Evolutionary conservation across 192 early-diverging fungal genomes (phyloP), one percentile per base, ranked within the genome.

Genomic region (Linderina pennispora): DNA sequence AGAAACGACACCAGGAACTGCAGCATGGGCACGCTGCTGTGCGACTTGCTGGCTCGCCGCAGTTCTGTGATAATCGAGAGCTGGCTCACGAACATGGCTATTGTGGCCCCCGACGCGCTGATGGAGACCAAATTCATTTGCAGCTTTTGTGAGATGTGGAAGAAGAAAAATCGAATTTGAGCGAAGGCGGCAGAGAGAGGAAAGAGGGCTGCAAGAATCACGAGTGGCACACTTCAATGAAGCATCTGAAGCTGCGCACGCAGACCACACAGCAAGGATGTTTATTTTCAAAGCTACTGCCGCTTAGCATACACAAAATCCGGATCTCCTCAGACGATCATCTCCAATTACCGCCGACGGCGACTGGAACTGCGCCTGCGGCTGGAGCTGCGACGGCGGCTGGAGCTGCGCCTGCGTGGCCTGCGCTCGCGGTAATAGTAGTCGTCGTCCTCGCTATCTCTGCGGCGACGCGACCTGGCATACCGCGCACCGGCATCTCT

Each of bases 11-110:
- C 48, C 1, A 58, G 48, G 14, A 53, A 54, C 36, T 62, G 66
- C 15, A 62, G 15, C 0, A 62, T 51, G 2, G 66, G 51, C 8
- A 70, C 50, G 8, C 15, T 36, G 16, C 45, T 28, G 17, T 60
- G 25, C 8, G 44, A 31, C 10, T 42, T 39, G 10, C 45, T 36
- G 7, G 65, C 53, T 14, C 44, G 41, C 20, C 51, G 50, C 1
- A 70, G 21, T n/a, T 42, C 32, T 4, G 33, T 46, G 0, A 70
- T 26, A 7, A 70, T 45, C 14, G 55, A 36, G 3, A 70, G 51
- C 47, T 70, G 66, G 48, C 59, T 62, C 1, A 62, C n/a, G 18
- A 50, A 50, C 66, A 70, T 62, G 7, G 50, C 66, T 22, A 70
- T 47, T 17, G 59, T 58, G 15, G 39, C 59, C 3, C 34, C 40